Conservation (phyloP, 177 flowering plant genomes). For the Vitis hybrid region DNA sequence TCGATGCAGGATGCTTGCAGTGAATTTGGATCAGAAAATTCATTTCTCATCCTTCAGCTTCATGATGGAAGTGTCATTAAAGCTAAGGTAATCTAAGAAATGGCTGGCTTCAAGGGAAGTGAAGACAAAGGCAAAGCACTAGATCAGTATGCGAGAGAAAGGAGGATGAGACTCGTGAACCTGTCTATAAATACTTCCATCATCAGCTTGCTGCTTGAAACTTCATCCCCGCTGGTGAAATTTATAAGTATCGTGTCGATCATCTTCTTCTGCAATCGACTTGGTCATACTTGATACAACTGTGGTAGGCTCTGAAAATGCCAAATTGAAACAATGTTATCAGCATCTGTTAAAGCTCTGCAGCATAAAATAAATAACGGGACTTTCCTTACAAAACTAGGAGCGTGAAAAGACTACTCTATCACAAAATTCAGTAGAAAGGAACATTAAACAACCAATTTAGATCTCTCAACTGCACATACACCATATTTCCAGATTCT, state of each 20-base stretch:
- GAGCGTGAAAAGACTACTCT: no score
- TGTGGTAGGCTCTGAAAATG: slow-evolving; percentile 27
- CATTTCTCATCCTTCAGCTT: slow-evolving; percentile 32
- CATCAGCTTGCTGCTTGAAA: slow-evolving; percentile 17
- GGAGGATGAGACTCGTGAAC: slow-evolving; percentile 43
- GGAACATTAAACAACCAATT: no score
- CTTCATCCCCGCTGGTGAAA: slow-evolving; percentile 6
- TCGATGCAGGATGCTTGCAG: slow-evolving; percentile 26
- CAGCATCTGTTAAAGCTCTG: neutral
- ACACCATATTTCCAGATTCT: no score
- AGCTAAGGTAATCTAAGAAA: slow-evolving; percentile 33
- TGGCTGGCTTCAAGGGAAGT: neutral
- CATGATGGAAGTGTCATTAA: slow-evolving; percentile 32
- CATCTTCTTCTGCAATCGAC: slow-evolving; percentile 15
- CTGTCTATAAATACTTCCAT: slow-evolving; percentile 42
- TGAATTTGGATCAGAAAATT: slow-evolving; percentile 22
- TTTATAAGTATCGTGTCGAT: neutral
- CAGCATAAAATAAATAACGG: neutral
- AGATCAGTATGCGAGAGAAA: slow-evolving; percentile 39
- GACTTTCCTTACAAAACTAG: neutral
- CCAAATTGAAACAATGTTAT: no score
- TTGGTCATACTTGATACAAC: slow-evolving; percentile 25
- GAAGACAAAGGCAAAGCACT: slow-evolving; percentile 26
- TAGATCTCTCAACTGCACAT: no score
- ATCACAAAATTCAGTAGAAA: no score